Evolutionary conservation across 768 basidiomycete species (phyloP).

Genomic region (Kwoniella sp.): DNA sequence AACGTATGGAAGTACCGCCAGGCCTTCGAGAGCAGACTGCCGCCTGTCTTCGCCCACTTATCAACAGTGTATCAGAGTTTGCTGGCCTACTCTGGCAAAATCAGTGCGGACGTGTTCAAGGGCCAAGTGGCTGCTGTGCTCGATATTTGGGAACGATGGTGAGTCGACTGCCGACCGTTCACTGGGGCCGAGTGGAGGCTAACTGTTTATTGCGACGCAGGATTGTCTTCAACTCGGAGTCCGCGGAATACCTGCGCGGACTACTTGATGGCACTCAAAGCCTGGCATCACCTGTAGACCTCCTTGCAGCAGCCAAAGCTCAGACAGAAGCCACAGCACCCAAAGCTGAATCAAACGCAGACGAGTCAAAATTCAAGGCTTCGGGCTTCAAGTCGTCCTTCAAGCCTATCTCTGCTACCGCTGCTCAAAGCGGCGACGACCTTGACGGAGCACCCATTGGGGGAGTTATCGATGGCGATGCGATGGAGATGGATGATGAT

Average conservation of each 20-base stretch:
- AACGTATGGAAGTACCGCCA: conserved; percentile 98
- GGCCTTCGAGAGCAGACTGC: conserved; percentile 86
- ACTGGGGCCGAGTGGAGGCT: background rate
- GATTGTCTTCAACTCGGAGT: conserved; percentile 92
- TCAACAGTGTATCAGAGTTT: conserved; percentile 81
- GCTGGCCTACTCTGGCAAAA: conserved; percentile 80
- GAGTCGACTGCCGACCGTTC: conserved; percentile 25
- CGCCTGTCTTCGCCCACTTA: conserved; percentile 94
- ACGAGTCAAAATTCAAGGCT: conserved; percentile 48
- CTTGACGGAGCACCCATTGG: conserved; percentile 60
- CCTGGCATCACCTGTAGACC: conserved; percentile 15
- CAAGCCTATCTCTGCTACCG: conserved; percentile 38
- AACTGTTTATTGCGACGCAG: conserved; percentile 24
- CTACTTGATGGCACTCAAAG: conserved; percentile 64
- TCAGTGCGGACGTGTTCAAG: conserved; percentile 95
- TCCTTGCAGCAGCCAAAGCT: background rate
- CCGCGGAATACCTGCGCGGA: conserved; percentile 70
- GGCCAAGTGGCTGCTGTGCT: conserved; percentile 84
- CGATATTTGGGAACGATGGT: conserved; percentile 95
- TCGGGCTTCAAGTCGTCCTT: conserved; percentile 54
- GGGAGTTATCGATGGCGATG: conserved; percentile 58
- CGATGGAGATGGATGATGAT: conserved; percentile 60
- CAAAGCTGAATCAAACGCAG: background rate
- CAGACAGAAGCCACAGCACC: background rate
- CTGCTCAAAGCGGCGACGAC: conserved; percentile 54